Base-by-base conservation (phyloP, 2,329 filamentous ascomycete species). In the Anthostomella pinea region DNA sequence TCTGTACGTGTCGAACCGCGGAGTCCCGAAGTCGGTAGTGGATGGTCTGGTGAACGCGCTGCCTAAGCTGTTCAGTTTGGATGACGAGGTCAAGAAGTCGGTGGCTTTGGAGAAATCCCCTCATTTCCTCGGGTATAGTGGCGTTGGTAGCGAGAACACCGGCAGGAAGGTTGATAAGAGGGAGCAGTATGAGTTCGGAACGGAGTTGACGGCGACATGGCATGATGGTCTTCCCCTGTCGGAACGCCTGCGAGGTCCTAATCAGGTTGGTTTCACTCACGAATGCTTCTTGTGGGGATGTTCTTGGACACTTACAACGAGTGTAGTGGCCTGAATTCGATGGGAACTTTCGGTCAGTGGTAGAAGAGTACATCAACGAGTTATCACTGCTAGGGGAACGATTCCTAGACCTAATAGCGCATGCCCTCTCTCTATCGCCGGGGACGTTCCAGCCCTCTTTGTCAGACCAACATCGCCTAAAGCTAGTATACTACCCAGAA, bases 121-220 rank as follows among this genome's bases (percentile, higher is more conserved):
- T 8, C 77, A 80, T 51, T 79, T 82, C 38, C 60, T 82, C 3
- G 78, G 78, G 0, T 81, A 80, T 51, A 77, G 72, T 43, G 68
- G 63, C 1, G 66, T 68, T 13, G 77, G 75, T 0, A 63, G 70
- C 16, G 78, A 81, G 53, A 74, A 60, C 0, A 82, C 79, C 2
- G 69, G 72, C 0, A 73, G 75, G 0, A 57, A 60, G 33, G 48
- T 57, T 10, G 77, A 82, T 49, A 58, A 64, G 13, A 60, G 77
- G 13, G 77, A 82, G 52, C 77, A 81, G 47, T 73, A 79, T 30
- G 77, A 81, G 51, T 74, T 77, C 50, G 76, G 73, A 10, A 80
- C 74, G 0, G 76, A 81, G 45, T 56, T 79, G 19, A 38, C 57
- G 0, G 62, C 57, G 1, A 62, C 50, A 2, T 67, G 65, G 53